Base-by-base conservation (phyloP, 2,329 filamentous ascomycete species). In the Pseudocercospora pini-densiflorae region DNA sequence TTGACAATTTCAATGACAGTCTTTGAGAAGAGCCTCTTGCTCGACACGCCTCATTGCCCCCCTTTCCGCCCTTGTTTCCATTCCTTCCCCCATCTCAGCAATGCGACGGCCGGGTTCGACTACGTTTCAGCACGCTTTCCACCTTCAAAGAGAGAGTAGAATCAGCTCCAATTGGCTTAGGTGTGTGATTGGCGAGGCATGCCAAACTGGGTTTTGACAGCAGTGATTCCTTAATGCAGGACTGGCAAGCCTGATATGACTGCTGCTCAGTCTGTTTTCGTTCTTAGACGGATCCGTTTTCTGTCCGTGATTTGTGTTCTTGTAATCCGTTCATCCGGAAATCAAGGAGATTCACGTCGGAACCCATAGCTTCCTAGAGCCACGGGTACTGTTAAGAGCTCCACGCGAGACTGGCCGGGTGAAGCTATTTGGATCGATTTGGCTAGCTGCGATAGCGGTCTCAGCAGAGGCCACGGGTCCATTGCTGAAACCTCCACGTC, bases 341-440 rank as follows among this genome's bases (percentile, higher is more conserved):
- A 10, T 14, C 27, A 7, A 6, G 24, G 9, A 7, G 33, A 12
- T 23, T 77, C 72, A 78, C 45, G 71, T 76, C 40, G 77, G 77
- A 6, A 76, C 73, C 77, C 77, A 79, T 9, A 79, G 70, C 66
- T 75, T 77, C 29, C 76, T 69, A 14, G 71, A 73, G 24, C 77
- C 74, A 40, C 76, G 71, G 31, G 70, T 65, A n/a, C 70, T 69
- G 29, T 66, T 68, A 36, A 68, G 66, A 2, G 71, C 72, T 31
- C 70, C 64, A n/a, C 76, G 74, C 16, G 74, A 58, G 40, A 67
- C 64, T 14, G 77, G 78, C 31, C 78, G 71, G 14, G 71, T 66
- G 68, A 78, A 80, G 60, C 76, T 78, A 64, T 78, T 74, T 4
- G 78, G 78, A 54, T 80, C 78, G 54, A 80, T 79, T 45, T 76